Percentiles rank a stretch among this genome's conserved stretches.
Evolutionary conservation across 2,329 filamentous ascomycete species (phyloP).

Genomic region (Chrysoporthe puriensis): DNA sequence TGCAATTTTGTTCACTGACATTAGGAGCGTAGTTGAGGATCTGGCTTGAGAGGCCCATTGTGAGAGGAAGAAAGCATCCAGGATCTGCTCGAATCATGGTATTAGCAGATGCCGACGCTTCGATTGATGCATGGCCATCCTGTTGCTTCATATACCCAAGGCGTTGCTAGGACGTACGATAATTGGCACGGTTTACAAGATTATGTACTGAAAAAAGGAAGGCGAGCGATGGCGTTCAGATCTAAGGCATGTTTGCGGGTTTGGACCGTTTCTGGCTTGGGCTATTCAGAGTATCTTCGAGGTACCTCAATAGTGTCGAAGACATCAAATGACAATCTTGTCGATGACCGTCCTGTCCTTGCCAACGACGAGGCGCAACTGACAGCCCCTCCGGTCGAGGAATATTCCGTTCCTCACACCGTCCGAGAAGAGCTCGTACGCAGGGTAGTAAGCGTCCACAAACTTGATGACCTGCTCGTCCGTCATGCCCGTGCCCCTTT

Average conservation of each 20-base stretch:
- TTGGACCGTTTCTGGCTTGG: neutral
- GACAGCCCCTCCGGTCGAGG: constrained; percentile 50
- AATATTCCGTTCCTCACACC: constrained; percentile 63
- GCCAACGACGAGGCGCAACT: constrained; percentile 65
- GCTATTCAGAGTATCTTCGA: neutral
- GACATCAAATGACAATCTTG: constrained; percentile 52
- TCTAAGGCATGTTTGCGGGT: neutral
- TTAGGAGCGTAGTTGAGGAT: neutral
- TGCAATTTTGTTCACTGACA: neutral
- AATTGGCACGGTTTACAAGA: neutral
- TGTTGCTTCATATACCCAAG: constrained; percentile 16
- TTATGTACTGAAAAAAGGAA: neutral
- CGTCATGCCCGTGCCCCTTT: constrained; percentile 78
- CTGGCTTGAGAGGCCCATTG: neutral
- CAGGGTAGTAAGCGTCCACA: constrained; percentile 70
- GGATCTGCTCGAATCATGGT: neutral
- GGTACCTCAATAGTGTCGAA: constrained; percentile 21
- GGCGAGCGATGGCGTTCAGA: constrained; percentile 4
- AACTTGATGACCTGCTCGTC: constrained; percentile 79
- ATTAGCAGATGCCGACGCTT: neutral
- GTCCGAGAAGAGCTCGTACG: constrained; percentile 71
- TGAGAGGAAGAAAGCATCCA: neutral
- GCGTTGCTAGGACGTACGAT: neutral
- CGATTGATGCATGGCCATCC: neutral
- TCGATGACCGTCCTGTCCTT: constrained; percentile 63